These are phyloP conservation scores for Zizania latifolia DNA, from an alignment of 176 grass and related monocot genomes.

Conservation along the genomic window DNA sequence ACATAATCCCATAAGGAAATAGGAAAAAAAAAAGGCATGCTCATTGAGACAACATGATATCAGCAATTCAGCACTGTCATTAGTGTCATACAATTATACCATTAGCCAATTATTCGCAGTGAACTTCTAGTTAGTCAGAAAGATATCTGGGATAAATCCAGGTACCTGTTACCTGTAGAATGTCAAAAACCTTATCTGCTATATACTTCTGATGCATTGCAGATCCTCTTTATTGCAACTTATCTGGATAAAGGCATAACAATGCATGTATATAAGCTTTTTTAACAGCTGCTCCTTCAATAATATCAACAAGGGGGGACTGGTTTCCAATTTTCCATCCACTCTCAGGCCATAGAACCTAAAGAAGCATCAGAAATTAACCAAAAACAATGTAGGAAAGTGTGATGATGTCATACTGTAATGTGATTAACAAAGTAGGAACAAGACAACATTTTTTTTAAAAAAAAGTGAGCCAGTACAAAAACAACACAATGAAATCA, in stretches of 20 bases:
- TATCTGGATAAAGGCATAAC: conserved; percentile 91
- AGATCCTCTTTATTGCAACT: conserved; percentile 72
- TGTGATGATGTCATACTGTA: conserved; percentile 3
- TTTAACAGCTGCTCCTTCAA: conserved; percentile 80
- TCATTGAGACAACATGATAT: not conserved
- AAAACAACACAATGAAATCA: not conserved
- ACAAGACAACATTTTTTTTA: conserved; percentile 6
- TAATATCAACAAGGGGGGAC: conserved; percentile 84
- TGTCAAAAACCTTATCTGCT: conserved; percentile 88
- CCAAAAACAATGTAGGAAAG: not conserved
- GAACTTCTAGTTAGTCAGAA: not conserved
- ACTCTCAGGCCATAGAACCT: conserved; percentile 82
- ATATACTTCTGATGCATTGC: conserved; percentile 72
- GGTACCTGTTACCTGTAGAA: conserved; percentile 99
- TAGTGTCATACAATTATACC: not conserved
- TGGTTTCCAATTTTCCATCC: conserved; percentile 95
- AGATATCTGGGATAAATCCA: conserved; percentile 9
- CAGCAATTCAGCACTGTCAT: no score
- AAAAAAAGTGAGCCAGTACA: not conserved
- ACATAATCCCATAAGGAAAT: not conserved
- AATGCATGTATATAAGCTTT: conserved; percentile 85
- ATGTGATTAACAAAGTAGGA: conserved; percentile 10
- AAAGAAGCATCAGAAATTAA: conserved; percentile 8
- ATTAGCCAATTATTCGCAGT: not conserved
- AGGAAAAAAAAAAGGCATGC: not conserved